These are phyloP conservation scores for Obba rivulosa DNA, from an alignment of 768 basidiomycete genomes.

Conservation along the genomic window DNA sequence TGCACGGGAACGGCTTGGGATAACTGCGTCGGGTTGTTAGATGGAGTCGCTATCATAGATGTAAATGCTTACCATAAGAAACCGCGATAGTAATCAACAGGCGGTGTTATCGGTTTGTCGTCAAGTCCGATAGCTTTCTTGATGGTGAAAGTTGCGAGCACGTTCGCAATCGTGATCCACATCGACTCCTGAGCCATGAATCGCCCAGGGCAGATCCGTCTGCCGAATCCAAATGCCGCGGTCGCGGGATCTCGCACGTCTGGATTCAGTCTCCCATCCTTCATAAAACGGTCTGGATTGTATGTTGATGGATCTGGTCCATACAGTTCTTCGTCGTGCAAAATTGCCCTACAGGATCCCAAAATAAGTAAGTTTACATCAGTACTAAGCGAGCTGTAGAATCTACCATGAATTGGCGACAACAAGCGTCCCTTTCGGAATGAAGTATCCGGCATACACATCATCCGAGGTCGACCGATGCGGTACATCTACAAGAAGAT, in stretches of 20 bases:
- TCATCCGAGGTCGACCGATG: conserved; percentile 44
- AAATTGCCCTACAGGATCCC: not conserved
- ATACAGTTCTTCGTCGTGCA: not conserved
- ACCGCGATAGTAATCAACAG: too few species aligned
- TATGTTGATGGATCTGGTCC: too few species aligned
- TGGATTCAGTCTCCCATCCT: conserved; percentile 6
- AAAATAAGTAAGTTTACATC: not conserved
- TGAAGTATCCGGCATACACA: conserved; percentile 47
- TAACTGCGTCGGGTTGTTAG: too few species aligned
- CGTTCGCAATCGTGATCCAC: conserved; percentile 18
- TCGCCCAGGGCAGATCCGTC: conserved; percentile 21
- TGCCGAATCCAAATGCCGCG: conserved; percentile 15
- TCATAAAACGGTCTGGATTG: conserved; percentile 5
- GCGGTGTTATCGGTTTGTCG: conserved; percentile 8
- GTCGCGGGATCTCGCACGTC: conserved; percentile 7
- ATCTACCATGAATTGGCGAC: conserved; percentile 29
- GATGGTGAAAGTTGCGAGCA: conserved; percentile 16
- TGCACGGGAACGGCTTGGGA: too few species aligned
- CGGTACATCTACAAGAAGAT: conserved; percentile 21
- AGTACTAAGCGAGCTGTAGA: not conserved
- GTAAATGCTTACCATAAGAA: too few species aligned
- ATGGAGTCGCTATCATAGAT: too few species aligned
- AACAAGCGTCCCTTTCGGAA: conserved; percentile 56
- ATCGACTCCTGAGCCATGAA: conserved; percentile 16
- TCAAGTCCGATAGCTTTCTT: conserved; percentile 21